Evolutionary conservation across 805 yeast species (phyloP).

Genomic region (Ogataea methylovora): DNA sequence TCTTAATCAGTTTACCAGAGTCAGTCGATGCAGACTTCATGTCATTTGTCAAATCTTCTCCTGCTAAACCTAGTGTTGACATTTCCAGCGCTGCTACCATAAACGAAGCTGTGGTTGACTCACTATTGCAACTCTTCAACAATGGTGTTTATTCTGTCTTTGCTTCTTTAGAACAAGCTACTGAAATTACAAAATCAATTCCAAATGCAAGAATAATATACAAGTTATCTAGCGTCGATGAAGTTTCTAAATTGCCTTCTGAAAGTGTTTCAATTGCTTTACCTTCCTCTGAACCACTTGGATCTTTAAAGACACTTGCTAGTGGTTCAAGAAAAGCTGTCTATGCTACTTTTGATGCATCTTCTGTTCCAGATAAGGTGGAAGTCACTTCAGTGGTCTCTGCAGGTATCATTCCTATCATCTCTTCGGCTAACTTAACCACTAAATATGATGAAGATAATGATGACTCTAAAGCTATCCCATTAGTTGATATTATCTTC

Average conservation of each 20-base stretch:
- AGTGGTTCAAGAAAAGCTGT: conserved; percentile 8
- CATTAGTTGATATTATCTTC: conserved; percentile 32
- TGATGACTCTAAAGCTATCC: conserved; percentile 22
- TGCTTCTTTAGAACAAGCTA: conserved; percentile 12
- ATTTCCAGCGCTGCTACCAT: conserved; percentile 9
- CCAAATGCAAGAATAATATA: conserved; percentile 27
- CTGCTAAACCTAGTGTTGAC: conserved; percentile 10
- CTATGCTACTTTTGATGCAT: conserved; percentile 2
- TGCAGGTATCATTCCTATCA: conserved; percentile 29
- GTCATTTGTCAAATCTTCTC: conserved; percentile 7
- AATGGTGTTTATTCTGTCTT: conserved; percentile 22
- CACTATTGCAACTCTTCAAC: conserved; percentile 18
- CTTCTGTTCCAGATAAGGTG: conserved; percentile 7
- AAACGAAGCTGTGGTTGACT: conserved; percentile 13
- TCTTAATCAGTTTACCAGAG: conserved; percentile 14
- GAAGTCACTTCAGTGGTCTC: conserved; percentile 16
- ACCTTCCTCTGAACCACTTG: conserved; percentile 10
- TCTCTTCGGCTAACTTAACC: conserved; percentile 22
- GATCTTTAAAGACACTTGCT: conserved; percentile 5
- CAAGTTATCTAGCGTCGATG: conserved; percentile 11
- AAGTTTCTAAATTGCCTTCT: conserved; percentile 13
- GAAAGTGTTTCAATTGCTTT: conserved; percentile 14
- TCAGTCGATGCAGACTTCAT: conserved; percentile 10
- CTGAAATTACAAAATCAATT: conserved; percentile 16
- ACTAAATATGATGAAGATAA: conserved; percentile 22